Conservation (phyloP, 2,329 filamentous ascomycete genomes). For the Ophiostoma himal-ulmi region DNA sequence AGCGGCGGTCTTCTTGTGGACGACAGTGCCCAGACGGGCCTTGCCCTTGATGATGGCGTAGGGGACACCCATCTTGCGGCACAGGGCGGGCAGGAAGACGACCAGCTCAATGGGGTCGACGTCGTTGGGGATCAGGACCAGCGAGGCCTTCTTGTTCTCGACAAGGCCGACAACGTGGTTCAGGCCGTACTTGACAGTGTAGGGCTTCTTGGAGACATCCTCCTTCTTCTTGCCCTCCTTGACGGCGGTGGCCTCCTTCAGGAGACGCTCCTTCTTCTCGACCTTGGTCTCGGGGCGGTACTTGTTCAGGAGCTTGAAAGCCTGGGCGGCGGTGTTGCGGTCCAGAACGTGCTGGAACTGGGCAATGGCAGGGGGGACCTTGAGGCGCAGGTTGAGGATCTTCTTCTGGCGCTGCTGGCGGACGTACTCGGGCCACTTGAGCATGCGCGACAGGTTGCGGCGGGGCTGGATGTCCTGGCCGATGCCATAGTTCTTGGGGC, state of each 20-base stretch:
- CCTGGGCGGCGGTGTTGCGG: constrained; percentile 92
- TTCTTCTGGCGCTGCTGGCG: constrained; percentile 90
- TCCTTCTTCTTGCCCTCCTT: constrained; percentile 99
- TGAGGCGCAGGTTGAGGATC: constrained; percentile 97
- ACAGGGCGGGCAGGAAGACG: constrained; percentile 97
- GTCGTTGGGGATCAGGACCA: constrained; percentile 98
- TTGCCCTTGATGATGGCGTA: constrained; percentile 99
- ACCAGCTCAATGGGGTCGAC: constrained; percentile 99
- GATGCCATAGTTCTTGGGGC: constrained; percentile 94
- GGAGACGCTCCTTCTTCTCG: constrained; percentile 99
- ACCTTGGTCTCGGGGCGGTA: constrained; percentile 98
- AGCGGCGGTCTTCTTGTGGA: constrained; percentile 99
- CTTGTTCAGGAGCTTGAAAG: constrained; percentile 99
- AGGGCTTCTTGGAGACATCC: constrained; percentile 99
- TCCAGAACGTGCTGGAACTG: constrained; percentile 98
- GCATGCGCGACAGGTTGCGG: constrained; percentile 95
- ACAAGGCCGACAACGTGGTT: constrained; percentile 98
- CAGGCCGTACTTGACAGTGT: constrained; percentile 98
- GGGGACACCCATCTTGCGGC: constrained; percentile 99
- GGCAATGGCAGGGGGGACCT: constrained; percentile 93
- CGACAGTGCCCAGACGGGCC: constrained; percentile 95
- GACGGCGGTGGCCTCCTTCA: constrained; percentile 96
- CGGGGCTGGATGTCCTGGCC: constrained; percentile 97
- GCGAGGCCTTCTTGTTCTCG: constrained; percentile 99
- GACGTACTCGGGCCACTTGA: constrained; percentile 99